Evolutionary conservation across 441 rosid species (phyloP).

Genomic region (Populus hybrid): DNA sequence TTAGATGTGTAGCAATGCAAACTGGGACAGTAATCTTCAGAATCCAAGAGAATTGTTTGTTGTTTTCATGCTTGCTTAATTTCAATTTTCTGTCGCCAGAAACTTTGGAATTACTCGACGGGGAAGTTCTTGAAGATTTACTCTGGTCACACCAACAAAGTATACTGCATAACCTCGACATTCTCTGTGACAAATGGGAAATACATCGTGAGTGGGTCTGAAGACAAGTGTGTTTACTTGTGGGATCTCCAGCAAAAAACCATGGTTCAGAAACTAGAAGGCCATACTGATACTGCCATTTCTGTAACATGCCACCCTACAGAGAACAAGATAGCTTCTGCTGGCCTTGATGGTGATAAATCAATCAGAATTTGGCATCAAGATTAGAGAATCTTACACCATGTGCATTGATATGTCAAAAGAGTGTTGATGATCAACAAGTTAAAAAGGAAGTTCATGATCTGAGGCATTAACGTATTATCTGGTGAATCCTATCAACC

Average conservation of each 20-base stretch:
- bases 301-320: slow-evolving; percentile 79
- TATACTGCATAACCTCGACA: slow-evolving; percentile 72
- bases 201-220: slow-evolving; percentile 93
- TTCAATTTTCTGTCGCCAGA: slow-evolving; percentile 38
- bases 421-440: background rate
- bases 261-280: slow-evolving; percentile 78
- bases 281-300: slow-evolving; percentile 74
- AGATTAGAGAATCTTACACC: slow-evolving; percentile 35
- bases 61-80: background rate
- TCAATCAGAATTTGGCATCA: slow-evolving; percentile 81
- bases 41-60: background rate
- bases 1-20: background rate
- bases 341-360: slow-evolving; percentile 67
- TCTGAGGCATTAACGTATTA: background rate
- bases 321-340: slow-evolving; percentile 80
- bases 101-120: slow-evolving; percentile 75
- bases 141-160: slow-evolving; percentile 74
- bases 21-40: background rate
- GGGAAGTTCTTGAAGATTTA: slow-evolving; percentile 87
- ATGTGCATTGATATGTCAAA: background rate
- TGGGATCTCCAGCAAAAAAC: slow-evolving; percentile 92
- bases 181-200: slow-evolving; percentile 92
- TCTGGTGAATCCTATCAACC: background rate
- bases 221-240: slow-evolving; percentile 76
- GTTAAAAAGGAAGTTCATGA: background rate